A percentile compares a stretch with the other conserved stretches of the same genome.
Conservation (phyloP, 1,284 basidiomycete genomes). For the Cutaneotrichosporon cyanovorans region DNA sequence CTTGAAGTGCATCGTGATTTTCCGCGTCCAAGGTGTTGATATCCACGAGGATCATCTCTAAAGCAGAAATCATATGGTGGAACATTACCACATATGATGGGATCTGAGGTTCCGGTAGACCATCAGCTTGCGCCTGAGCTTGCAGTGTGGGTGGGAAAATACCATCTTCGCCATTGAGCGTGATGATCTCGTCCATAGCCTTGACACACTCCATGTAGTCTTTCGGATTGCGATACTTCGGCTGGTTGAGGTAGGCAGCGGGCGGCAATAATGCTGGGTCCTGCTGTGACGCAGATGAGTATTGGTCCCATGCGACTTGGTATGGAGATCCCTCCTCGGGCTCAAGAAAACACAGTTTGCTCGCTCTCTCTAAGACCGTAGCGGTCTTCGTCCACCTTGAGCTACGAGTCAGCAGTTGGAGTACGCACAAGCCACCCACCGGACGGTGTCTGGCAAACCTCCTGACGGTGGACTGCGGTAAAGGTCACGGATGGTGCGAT, state of each 20-base stretch:
- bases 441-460: conserved; percentile 20
- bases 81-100: conserved; percentile 26
- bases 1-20: conserved; percentile 32
- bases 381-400: conserved; percentile 30
- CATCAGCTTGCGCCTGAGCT: conserved; percentile 27
- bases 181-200: conserved; percentile 26
- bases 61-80: conserved; percentile 34
- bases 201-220: conserved; percentile 29
- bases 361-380: conserved; percentile 33
- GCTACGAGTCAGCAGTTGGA: conserved; percentile 1
- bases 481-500: conserved; percentile 32
- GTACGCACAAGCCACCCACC: conserved; percentile 20
- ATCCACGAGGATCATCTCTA: conserved; percentile 36
- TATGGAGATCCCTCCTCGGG: conserved; percentile 33
- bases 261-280: conserved; percentile 16
- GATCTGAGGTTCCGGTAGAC: conserved; percentile 22
- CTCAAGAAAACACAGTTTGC: conserved; percentile 35
- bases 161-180: conserved; percentile 30
- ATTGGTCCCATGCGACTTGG: conserved; percentile 25
- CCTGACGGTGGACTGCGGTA: conserved; percentile 21
- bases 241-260: conserved; percentile 33
- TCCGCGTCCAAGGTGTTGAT: conserved; percentile 36
- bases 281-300: conserved; percentile 15
- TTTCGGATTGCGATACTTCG: conserved; percentile 32
- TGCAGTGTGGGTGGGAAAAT: conserved; percentile 30